phyloP scores from a whole-genome alignment of 225 moss, liverwort and hornwort species.

The Straminergon stramineum region DNA sequence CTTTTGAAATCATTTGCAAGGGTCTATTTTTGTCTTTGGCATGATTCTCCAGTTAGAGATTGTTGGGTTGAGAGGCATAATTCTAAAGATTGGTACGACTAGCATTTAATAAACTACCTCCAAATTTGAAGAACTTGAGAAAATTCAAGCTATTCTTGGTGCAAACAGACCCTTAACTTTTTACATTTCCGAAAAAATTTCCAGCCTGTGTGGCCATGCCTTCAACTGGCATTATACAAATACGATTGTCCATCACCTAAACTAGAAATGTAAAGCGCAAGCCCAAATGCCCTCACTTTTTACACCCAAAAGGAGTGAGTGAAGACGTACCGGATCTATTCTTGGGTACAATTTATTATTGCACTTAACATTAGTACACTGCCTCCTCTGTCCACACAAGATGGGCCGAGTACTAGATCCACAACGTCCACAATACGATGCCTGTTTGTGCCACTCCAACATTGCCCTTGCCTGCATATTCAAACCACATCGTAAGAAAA shows the following conservation, averaged over 20 bases:
- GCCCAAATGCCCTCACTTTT: background rate
- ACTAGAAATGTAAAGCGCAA: background rate
- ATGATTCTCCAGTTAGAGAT: background rate
- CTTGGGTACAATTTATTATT: slow-evolving; percentile 77
- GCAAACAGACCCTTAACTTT: background rate
- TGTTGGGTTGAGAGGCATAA: background rate
- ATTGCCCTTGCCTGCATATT: slow-evolving; percentile 78
- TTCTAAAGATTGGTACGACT: background rate
- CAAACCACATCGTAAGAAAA: background rate
- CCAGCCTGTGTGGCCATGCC: background rate
- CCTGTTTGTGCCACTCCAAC: slow-evolving; percentile 89
- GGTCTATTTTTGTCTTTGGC: background rate
- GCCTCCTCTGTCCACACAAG: slow-evolving; percentile 76
- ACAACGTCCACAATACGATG: slow-evolving; percentile 70
- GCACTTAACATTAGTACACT: slow-evolving; percentile 62
- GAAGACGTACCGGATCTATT: slow-evolving; percentile 54
- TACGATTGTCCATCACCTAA: background rate
- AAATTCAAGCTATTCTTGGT: background rate
- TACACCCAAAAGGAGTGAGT: background rate
- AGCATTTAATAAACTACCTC: background rate
- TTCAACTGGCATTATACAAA: background rate
- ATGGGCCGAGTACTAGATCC: slow-evolving; percentile 56
- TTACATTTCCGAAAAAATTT: background rate
- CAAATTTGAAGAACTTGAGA: background rate
- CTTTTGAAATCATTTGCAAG: background rate